phyloP scores from a whole-genome alignment of 257 asterid species.

The Solanum stenotomum region DNA sequence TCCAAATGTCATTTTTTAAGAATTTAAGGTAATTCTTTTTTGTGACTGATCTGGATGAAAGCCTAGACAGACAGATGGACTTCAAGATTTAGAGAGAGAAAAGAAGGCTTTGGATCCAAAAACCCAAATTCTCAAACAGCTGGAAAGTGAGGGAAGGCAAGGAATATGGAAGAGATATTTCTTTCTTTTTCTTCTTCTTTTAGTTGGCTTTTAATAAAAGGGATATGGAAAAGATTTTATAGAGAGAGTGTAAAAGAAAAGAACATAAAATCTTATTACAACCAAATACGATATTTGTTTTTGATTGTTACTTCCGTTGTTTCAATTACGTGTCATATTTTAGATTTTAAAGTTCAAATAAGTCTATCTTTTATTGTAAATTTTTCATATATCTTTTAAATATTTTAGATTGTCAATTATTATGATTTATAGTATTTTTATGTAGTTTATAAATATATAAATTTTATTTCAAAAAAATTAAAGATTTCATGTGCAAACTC shows the following conservation, averaged over 20 bases:
- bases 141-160: slow-evolving; percentile 5
- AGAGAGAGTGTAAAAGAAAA: neutral
- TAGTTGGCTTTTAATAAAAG: neutral
- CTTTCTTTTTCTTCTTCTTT: neutral
- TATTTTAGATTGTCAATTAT: no score
- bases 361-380: rapidly evolving
- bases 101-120: neutral
- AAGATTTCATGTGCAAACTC: no score
- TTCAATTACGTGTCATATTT: no score
- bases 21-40: neutral
- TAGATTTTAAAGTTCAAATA: no score
- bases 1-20: neutral
- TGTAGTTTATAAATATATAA: no score
- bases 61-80: neutral
- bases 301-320: neutral
- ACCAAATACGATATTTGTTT: neutral
- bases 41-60: neutral
- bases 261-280: neutral
- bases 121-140: neutral
- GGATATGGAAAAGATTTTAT: neutral
- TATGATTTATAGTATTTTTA: no score
- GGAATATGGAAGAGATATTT: slow-evolving; percentile 7
- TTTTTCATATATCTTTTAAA: no score
- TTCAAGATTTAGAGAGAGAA: slow-evolving; percentile 1
- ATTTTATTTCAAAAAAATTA: no score